Evolutionary conservation across 805 yeast genomes (phyloP), one percentile per base, ranked within the genome.

Genomic region (Zygotorulaspora florentina): DNA sequence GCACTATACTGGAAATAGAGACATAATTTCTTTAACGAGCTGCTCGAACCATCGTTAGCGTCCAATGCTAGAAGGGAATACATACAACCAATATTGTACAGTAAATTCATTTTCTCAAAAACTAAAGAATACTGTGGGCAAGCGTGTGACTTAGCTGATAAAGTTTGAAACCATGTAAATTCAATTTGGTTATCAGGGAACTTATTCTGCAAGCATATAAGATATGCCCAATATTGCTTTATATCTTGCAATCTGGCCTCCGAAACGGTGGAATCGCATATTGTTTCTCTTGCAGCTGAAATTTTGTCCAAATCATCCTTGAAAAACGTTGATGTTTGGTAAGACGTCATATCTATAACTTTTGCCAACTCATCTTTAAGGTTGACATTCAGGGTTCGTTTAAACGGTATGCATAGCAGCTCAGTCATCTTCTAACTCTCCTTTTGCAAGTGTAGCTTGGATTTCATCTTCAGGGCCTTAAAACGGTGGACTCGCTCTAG

Each of bases 81-180:
- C 6, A 77, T 47, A 0, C 87, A 75, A 0, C 81, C 96, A 33
- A 86, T 62, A 62, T 87, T 89, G 66, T 77, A 89, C 5, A 82
- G 56, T 0, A 86, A 60, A 57, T 85, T 85, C 35, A 75, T 58
- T 51, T 70, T 71, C 60, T 90, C 97, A 56, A 76, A 80, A 18
- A 61, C 52, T 3, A 86, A 59, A 0, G 88, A 78, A 31, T 69
- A 57, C 39, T 65, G 69, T 13, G 73, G 66, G 1, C 80, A 77
- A 0, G 79, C 76, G 7, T 72, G 64, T 2, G 75, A 71, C 15
- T 80, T 68, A 42, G 76, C 75, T 0, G 86, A 83, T 3, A 86
- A 65, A 0, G 87, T 77, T 17, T 83, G 82, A 57, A 69, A 77
- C 98, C 97, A 91, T 0, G 79, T 71, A 53, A 87, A 83, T 31